Percentiles rank a stretch among this genome's conserved stretches.
These are phyloP conservation scores for Hymenoscyphus fructigenus DNA, from an alignment of 2,329 filamentous ascomycete species.

Conservation along the genomic window DNA sequence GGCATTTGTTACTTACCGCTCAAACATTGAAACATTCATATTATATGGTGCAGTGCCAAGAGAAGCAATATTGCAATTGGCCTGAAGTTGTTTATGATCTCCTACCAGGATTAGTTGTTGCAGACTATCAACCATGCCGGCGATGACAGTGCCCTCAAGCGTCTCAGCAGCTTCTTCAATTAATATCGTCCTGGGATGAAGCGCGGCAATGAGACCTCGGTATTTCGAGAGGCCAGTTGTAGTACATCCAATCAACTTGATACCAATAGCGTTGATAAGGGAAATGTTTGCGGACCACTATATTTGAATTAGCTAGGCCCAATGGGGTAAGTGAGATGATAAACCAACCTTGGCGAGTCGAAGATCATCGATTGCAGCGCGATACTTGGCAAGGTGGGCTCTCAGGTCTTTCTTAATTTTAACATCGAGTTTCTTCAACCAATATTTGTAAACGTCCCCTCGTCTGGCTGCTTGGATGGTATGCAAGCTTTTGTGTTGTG, in stretches of 20 bases:
- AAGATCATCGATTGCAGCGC: constrained; percentile 20
- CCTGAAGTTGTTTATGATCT: constrained; percentile 67
- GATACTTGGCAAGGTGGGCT: constrained; percentile 24
- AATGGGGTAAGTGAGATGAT: background rate
- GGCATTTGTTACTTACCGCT: constrained; percentile 48
- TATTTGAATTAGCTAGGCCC: constrained; percentile 8
- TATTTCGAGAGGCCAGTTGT: constrained; percentile 72
- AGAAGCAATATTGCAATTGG: constrained; percentile 54
- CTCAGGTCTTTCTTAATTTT: constrained; percentile 23
- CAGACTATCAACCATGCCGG: constrained; percentile 59
- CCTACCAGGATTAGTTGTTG: constrained; percentile 68
- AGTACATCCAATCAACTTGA: constrained; percentile 46
- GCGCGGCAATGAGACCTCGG: constrained; percentile 56
- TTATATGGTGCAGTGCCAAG: constrained; percentile 57
- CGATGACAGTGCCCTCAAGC: constrained; percentile 54
- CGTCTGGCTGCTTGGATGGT: constrained; percentile 29
- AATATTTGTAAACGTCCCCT: constrained; percentile 35
- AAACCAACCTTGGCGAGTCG: constrained; percentile 27
- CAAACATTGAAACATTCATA: constrained; percentile 67
- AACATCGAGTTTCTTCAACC: constrained; percentile 28
- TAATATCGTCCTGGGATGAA: constrained; percentile 61
- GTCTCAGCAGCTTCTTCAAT: constrained; percentile 70
- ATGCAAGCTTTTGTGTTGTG: constrained; percentile 26
- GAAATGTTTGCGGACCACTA: constrained; percentile 29
- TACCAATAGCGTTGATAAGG: constrained; percentile 61